Percentiles rank a stretch among this genome's conserved stretches.
Evolutionary conservation across 177 flowering plant species (phyloP).

Genomic region (Telopea speciosissima): DNA sequence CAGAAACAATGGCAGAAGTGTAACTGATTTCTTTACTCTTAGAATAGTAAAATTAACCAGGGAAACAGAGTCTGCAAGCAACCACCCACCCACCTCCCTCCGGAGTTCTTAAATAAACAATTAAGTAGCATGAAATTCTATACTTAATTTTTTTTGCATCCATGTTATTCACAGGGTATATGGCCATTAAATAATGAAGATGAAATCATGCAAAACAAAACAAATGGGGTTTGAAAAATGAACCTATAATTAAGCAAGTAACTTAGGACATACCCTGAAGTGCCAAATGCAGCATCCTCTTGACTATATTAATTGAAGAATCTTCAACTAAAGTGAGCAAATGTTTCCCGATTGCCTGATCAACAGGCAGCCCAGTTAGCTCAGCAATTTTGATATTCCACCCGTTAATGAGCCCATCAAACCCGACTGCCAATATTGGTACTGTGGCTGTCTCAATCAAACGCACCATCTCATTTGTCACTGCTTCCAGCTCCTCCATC

Average conservation of each 20-base stretch:
- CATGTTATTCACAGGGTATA: background rate
- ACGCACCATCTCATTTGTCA: slow-evolving; percentile 93
- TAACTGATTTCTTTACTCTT: background rate
- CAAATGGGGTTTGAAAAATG: background rate
- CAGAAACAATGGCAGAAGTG: slow-evolving; percentile 2
- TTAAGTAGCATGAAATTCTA: background rate
- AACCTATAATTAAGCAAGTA: background rate
- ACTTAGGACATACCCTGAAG: slow-evolving; percentile 64
- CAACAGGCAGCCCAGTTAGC: slow-evolving; percentile 76
- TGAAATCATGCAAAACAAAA: background rate
- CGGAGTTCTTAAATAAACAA: background rate
- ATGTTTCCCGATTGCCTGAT: slow-evolving; percentile 79
- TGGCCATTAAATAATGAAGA: background rate
- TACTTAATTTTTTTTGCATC: slow-evolving; percentile 1
- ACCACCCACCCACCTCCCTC: too few relatives aligned
- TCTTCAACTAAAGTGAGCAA: slow-evolving; percentile 86
- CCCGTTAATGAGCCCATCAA: slow-evolving; percentile 77
- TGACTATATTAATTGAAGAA: slow-evolving; percentile 52
- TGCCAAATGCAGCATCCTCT: slow-evolving; percentile 65
- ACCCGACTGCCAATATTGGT: slow-evolving; percentile 91
- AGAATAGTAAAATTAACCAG: background rate
- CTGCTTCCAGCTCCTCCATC: slow-evolving; percentile 84
- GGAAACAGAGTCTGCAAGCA: background rate
- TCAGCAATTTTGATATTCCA: slow-evolving; percentile 97
- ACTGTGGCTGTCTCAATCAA: slow-evolving; percentile 93